Conservation (phyloP, 169 alveolate genomes). For the Plasmodium inui region DNA sequence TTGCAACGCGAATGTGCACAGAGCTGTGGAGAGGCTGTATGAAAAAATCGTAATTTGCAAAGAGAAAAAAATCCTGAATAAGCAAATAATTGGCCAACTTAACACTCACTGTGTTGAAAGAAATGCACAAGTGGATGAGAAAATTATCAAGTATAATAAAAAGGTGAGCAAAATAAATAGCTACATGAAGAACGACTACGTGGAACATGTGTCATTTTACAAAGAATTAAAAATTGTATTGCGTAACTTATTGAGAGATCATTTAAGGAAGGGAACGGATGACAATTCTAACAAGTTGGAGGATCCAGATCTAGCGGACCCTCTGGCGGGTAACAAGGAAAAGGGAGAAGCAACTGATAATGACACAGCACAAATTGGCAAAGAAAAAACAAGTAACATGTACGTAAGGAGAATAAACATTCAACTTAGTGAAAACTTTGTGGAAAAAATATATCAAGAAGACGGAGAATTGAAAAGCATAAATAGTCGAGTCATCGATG, state of each 20-base stretch:
- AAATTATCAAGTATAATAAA: constrained; percentile 64
- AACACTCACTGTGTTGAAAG: not conserved
- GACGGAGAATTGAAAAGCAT: not conserved
- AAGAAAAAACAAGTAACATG: not conserved
- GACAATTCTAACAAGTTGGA: not conserved
- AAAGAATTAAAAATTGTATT: constrained; percentile 22
- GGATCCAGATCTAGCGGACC: not conserved
- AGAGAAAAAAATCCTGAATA: constrained; percentile 18
- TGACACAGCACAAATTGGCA: not conserved
- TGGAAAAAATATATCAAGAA: constrained; percentile 32
- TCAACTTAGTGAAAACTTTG: constrained; percentile 24
- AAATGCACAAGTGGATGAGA: constrained; percentile 35
- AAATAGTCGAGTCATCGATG: not conserved
- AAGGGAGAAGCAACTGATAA: not conserved
- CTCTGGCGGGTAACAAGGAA: not conserved
- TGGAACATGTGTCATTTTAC: constrained; percentile 53
- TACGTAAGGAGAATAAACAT: constrained; percentile 15
- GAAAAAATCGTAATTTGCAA: constrained; percentile 16
- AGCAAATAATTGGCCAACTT: constrained; percentile 7
- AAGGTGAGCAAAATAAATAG: constrained; percentile 52
- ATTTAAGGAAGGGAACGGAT: constrained; percentile 18
- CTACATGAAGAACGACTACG: constrained; percentile 15
- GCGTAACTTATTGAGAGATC: constrained; percentile 7
- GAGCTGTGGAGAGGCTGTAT: constrained; percentile 19
- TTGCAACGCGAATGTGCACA: not conserved